Percentiles rank a stretch among this genome's conserved stretches.
These are phyloP conservation scores for Brettanomyces nanus DNA, from an alignment of 805 yeast genomes.

Conservation along the genomic window DNA sequence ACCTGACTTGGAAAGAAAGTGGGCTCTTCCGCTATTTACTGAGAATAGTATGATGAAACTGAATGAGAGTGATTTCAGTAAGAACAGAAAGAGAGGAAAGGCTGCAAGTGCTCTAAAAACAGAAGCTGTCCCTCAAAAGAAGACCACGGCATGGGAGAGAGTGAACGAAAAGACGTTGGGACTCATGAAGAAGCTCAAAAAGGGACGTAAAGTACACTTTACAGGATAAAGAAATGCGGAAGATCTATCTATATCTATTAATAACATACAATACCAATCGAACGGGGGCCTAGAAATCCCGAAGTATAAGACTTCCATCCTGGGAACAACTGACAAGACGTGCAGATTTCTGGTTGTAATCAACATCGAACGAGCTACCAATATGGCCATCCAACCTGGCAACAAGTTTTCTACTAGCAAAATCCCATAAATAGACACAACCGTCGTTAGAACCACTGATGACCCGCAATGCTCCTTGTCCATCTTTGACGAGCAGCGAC, in stretches of 20 bases:
- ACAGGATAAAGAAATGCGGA: too few species aligned
- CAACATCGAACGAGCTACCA: constrained; percentile 56
- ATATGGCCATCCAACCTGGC: constrained; percentile 50
- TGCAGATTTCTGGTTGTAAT: constrained; percentile 27
- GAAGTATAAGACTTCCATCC: constrained; percentile 48
- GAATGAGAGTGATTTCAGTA: constrained; percentile 16
- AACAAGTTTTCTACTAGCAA: constrained; percentile 37
- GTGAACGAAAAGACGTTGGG: constrained; percentile 1
- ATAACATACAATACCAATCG: too few species aligned
- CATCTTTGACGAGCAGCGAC: constrained; percentile 35
- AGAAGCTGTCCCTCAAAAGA: background rate
- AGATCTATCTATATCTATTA: too few species aligned
- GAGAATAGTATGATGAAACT: constrained; percentile 22
- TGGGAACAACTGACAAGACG: constrained; percentile 41
- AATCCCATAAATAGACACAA: constrained; percentile 53
- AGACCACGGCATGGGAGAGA: background rate
- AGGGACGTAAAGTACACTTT: constrained; percentile 5
- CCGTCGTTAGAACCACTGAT: constrained; percentile 59
- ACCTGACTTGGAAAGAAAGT: constrained; percentile 9
- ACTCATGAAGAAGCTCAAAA: constrained; percentile 4
- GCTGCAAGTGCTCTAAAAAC: constrained; percentile 1
- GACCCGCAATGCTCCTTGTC: constrained; percentile 26
- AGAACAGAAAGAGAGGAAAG: constrained; percentile 8
- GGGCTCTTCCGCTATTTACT: constrained; percentile 32
- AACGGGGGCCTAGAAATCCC: too few species aligned